phyloP scores from a whole-genome alignment of 2,329 filamentous ascomycete genomes.

The Colletotrichum truncatum region DNA sequence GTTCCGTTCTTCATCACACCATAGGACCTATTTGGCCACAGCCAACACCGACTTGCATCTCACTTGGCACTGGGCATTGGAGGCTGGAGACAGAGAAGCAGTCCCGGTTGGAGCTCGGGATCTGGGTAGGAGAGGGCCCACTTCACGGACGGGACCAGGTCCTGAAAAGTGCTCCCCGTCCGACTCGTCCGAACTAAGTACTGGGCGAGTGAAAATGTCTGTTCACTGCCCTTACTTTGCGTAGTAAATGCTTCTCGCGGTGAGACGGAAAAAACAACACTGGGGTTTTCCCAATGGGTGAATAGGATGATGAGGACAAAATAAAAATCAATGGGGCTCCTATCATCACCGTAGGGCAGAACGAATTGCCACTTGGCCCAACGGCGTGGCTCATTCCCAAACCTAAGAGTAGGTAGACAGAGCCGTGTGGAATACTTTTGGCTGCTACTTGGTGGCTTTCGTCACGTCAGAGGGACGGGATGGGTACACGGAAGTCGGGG shows the following conservation, averaged over 20 bases:
- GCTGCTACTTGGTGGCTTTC: background rate
- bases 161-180: slow-evolving; percentile 23
- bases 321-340: background rate
- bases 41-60: slow-evolving; percentile 16
- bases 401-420: background rate
- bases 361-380: background rate
- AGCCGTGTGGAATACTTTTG: too few species aligned
- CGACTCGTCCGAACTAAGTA: slow-evolving; percentile 23
- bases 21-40: slow-evolving; percentile 7
- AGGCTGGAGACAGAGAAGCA: slow-evolving; percentile 18
- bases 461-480: background rate
- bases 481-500: too few species aligned
- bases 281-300: background rate
- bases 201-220: slow-evolving; percentile 12
- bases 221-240: background rate
- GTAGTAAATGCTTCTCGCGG: too few species aligned
- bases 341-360: background rate
- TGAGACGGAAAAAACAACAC: background rate
- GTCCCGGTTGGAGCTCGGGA: slow-evolving; percentile 25
- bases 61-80: background rate
- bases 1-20: background rate
- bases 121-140: slow-evolving; percentile 20
- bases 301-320: background rate
- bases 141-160: slow-evolving; percentile 23
- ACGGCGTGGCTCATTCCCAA: background rate